phyloP scores from a whole-genome alignment of 2,329 filamentous ascomycete species.

The Paecilomyces fulvus region DNA sequence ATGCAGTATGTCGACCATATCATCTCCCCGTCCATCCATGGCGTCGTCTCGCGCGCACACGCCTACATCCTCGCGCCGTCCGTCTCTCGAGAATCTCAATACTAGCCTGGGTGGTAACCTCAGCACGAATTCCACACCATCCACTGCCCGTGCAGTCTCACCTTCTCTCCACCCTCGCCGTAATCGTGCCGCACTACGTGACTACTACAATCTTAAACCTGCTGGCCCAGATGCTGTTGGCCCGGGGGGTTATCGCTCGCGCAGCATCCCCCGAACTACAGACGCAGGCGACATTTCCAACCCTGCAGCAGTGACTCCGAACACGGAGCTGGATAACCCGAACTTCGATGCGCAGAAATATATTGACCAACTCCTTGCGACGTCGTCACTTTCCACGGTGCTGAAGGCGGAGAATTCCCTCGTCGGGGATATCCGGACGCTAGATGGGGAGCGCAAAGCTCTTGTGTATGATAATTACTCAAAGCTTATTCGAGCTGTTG shows the following conservation, averaged over 20 bases:
- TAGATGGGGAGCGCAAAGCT: slow-evolving; percentile 94
- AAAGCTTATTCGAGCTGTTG: slow-evolving; percentile 91
- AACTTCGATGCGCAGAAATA: slow-evolving; percentile 63
- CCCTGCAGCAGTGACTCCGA: slow-evolving; percentile 19
- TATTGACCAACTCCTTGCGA: slow-evolving; percentile 33
- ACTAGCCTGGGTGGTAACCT: neutral
- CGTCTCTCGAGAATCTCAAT: slow-evolving; percentile 57
- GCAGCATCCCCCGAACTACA: slow-evolving; percentile 34
- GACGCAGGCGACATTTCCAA: slow-evolving; percentile 32
- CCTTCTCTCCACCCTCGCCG: slow-evolving; percentile 40
- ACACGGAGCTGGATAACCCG: slow-evolving; percentile 60
- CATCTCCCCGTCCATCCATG: slow-evolving; percentile 52
- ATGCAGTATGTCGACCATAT: slow-evolving; percentile 48
- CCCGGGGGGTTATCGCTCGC: slow-evolving; percentile 20
- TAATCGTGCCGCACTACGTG: slow-evolving; percentile 79
- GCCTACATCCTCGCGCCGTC: slow-evolving; percentile 62
- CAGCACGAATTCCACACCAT: slow-evolving; percentile 44
- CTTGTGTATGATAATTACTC: slow-evolving; percentile 98
- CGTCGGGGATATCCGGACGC: slow-evolving; percentile 66
- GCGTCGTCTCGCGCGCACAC: slow-evolving; percentile 46
- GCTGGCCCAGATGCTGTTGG: slow-evolving; percentile 26
- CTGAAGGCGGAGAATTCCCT: slow-evolving; percentile 38
- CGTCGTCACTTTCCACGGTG: slow-evolving; percentile 34
- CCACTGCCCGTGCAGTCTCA: slow-evolving; percentile 35
- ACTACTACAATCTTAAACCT: slow-evolving; percentile 82